Evolutionary conservation across 2,329 filamentous ascomycete genomes (phyloP).

Genomic region (Chaetomiaceae sp.): DNA sequence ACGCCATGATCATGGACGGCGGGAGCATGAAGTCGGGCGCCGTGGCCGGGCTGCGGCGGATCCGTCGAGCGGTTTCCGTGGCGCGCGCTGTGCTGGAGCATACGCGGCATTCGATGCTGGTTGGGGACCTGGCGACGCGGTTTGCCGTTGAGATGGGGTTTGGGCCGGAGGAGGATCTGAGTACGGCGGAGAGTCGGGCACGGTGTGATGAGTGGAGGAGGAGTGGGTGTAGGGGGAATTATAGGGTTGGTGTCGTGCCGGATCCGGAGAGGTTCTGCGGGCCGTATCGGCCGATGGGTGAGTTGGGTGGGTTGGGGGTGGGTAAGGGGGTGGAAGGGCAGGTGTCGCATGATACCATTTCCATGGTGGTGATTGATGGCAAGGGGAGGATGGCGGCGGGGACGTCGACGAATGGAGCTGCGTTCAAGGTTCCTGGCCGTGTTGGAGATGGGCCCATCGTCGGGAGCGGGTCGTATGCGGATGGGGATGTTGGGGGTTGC

Average conservation of each 20-base stretch:
- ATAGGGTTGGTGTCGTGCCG: constrained; percentile 43
- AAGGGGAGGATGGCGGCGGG: constrained; percentile 48
- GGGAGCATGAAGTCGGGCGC: constrained; percentile 49
- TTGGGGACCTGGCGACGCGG: constrained; percentile 49
- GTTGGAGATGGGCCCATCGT: constrained; percentile 53
- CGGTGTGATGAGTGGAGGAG: constrained; percentile 42
- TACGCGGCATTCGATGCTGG: constrained; percentile 49
- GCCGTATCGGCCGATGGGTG: constrained; percentile 39
- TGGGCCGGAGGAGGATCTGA: constrained; percentile 36
- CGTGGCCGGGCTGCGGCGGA: constrained; percentile 47
- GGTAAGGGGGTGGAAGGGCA: constrained; percentile 17
- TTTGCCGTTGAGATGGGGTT: constrained; percentile 53
- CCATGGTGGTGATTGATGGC: constrained; percentile 44
- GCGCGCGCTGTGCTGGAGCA: constrained; percentile 48
- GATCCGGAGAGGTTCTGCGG: constrained; percentile 42
- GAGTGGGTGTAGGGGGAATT: constrained; percentile 47
- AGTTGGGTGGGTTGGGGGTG: background rate
- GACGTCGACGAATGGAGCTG: constrained; percentile 53
- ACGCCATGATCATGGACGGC: constrained; percentile 57
- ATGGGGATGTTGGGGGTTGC: constrained; percentile 50
- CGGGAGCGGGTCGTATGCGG: constrained; percentile 52
- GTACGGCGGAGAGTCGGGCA: constrained; percentile 38
- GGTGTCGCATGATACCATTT: constrained; percentile 50
- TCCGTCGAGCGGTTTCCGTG: constrained; percentile 46
- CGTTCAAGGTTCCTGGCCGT: constrained; percentile 51